Evolutionary conservation across 495 filamentous ascomycete species (phyloP), one percentile per base, ranked within the genome.

Genomic region (Talaromyces thailandensis): DNA sequence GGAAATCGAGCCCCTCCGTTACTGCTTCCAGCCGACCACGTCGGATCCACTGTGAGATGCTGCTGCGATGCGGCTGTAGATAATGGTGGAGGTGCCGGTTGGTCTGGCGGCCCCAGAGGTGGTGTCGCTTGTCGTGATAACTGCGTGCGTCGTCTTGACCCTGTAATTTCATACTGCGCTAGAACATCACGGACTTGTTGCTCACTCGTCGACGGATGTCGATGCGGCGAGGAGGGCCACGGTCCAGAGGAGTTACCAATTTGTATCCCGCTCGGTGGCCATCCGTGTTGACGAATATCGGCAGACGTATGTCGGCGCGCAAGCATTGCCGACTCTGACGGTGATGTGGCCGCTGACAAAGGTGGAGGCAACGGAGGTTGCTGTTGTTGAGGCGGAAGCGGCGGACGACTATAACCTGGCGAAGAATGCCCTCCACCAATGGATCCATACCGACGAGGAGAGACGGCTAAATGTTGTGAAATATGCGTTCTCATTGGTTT

Each of bases 301-400:
- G 94, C 94, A 55, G 93, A 94, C 1, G 94, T 98, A 73, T 98
- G 94, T 50, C 94, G 86, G 23, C 94, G 87, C 31, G 87, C 82
- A 35, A 97, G 78, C 28, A 57, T 57, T 67, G 86, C 89, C 58
- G 85, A 76, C 0, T 78, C 83, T 11, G 90, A 88, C 25, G 90
- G 89, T 26, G 91, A 88, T 29, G 89, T 83, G 21, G 88, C 86
- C 58, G 82, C 81, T 1, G 91, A 84, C 50, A 96, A 79, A 55
- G 91, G 91, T 70, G 95, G 91, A 26, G 88, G 87, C 24, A 79
- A 80, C 21, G 86, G 83, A 50, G 80, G 82, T 62, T 86, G 87
- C 16, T 87, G 83, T 35, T 86, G 84, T 25, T 83, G 82, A 48
- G 90, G 86, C 56, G 87, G 83, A 51, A 88, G 83, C 64, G 92